A percentile compares a stretch with the other conserved stretches of the same genome.
phyloP scores from a whole-genome alignment of 2,329 filamentous ascomycete genomes.

The Epichloe typhina region DNA sequence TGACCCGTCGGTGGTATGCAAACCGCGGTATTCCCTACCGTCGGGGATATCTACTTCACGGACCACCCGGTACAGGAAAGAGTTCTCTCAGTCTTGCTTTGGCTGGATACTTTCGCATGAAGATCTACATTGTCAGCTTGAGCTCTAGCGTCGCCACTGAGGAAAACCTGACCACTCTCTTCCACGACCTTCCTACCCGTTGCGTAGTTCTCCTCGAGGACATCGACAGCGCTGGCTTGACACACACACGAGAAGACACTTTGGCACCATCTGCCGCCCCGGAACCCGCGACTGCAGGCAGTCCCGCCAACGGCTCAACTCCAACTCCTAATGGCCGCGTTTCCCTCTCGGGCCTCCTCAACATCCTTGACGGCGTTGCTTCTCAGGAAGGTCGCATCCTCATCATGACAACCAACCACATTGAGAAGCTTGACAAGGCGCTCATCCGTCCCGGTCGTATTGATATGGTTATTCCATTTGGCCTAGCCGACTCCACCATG shows the following conservation, averaged over 20 bases:
- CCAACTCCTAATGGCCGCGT: slow-evolving; percentile 26
- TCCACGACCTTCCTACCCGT: slow-evolving; percentile 51
- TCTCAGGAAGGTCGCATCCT: slow-evolving; percentile 50
- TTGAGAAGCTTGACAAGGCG: slow-evolving; percentile 48
- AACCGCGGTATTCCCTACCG: slow-evolving; percentile 77
- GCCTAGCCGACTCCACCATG: slow-evolving; percentile 39
- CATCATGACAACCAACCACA: slow-evolving; percentile 53
- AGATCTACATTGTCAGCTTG: slow-evolving; percentile 59
- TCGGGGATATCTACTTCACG: slow-evolving; percentile 69
- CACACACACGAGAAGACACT: slow-evolving; percentile 37
- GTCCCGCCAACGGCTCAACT: not conserved
- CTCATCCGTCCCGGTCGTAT: slow-evolving; percentile 50
- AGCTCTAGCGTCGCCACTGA: slow-evolving; percentile 50
- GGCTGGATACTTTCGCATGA: slow-evolving; percentile 55
- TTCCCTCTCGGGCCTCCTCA: slow-evolving; percentile 65
- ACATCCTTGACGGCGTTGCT: slow-evolving; percentile 64
- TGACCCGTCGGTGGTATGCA: slow-evolving; percentile 64
- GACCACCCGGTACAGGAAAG: slow-evolving; percentile 71
- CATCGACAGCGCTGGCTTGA: slow-evolving; percentile 60
- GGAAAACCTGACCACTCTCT: slow-evolving; percentile 50
- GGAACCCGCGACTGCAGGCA: slow-evolving; percentile 5
- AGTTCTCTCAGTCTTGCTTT: slow-evolving; percentile 58
- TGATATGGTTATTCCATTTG: slow-evolving; percentile 46
- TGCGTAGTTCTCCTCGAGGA: slow-evolving; percentile 67
- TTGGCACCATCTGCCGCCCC: slow-evolving; percentile 2